A percentile compares a stretch with the other conserved stretches of the same genome.
Evolutionary conservation across 176 grass and related monocot species (phyloP).

Genomic region (Saccharum spontaneum): DNA sequence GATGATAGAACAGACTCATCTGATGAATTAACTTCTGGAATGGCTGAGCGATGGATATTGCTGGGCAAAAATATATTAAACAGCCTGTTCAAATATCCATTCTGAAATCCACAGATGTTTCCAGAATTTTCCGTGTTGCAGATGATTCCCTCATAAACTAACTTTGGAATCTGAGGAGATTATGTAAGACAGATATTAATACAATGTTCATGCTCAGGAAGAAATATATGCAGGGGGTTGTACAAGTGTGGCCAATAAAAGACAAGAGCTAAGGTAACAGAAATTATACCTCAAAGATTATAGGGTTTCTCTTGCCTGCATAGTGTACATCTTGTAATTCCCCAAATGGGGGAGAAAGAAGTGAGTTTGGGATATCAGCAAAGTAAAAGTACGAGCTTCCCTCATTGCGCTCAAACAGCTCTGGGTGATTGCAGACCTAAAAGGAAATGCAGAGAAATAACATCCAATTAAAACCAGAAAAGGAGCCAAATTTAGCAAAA

Average conservation of each 20-base stretch:
- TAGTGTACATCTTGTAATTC: conserved; percentile 89
- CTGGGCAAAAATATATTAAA: conserved; percentile 92
- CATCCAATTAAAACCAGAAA: background rate
- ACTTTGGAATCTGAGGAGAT: conserved; percentile 79
- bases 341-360: conserved; percentile 90
- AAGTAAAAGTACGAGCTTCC: conserved; percentile 96
- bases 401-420: conserved; percentile 98
- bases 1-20: conserved; percentile 35
- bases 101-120: conserved; percentile 43
- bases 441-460: conserved; percentile 20
- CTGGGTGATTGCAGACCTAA: conserved; percentile 99
- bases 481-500: background rate
- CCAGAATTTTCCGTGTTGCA: conserved; percentile 42
- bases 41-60: conserved; percentile 63
- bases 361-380: conserved; percentile 81
- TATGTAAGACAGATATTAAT: conserved; percentile 21
- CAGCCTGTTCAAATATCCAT: conserved; percentile 60
- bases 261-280: background rate
- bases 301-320: conserved; percentile 83
- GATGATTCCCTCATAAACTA: conserved; percentile 74
- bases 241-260: conserved; percentile 7
- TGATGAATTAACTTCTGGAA: conserved; percentile 49
- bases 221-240: background rate
- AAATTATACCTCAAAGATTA: conserved; percentile 73
- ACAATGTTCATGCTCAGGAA: conserved; percentile 12